Percentiles rank a stretch among this genome's conserved stretches.
These are phyloP conservation scores for Ceratonia siliqua DNA, from an alignment of 306 rosid genomes.

Conservation along the genomic window DNA sequence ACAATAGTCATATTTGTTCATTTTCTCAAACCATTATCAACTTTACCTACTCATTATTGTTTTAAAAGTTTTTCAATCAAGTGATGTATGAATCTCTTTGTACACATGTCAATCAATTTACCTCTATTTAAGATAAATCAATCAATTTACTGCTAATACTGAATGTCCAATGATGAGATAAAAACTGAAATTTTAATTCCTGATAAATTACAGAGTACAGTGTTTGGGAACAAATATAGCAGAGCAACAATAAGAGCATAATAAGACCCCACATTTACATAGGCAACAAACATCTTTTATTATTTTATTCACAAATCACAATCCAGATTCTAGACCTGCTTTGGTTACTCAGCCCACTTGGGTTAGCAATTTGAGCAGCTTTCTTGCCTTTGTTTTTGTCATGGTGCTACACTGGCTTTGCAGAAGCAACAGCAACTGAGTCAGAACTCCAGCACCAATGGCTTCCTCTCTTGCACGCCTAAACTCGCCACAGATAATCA, in stretches of 20 bases:
- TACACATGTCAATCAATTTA: too few relatives aligned
- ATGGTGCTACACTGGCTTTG: constrained; percentile 73
- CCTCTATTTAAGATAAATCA: too few relatives aligned
- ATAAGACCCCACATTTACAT: background rate
- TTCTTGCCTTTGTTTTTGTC: constrained; percentile 82
- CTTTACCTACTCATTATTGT: too few relatives aligned
- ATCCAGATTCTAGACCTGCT: constrained; percentile 41
- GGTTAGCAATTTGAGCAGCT: constrained; percentile 81
- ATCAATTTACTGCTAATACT: too few relatives aligned
- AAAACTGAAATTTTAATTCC: constrained; percentile 16
- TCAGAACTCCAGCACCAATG: constrained; percentile 67
- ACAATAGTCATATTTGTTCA: background rate
- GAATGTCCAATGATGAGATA: background rate
- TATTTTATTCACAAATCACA: constrained; percentile 35
- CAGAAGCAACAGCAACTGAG: constrained; percentile 76
- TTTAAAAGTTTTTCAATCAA: too few relatives aligned
- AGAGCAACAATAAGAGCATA: background rate
- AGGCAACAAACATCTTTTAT: constrained; percentile 24
- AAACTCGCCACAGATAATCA: constrained; percentile 56
- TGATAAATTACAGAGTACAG: constrained; percentile 1
- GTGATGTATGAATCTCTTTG: too few relatives aligned
- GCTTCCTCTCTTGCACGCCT: constrained; percentile 74
- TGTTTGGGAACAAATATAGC: constrained; percentile 19
- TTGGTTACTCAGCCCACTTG: constrained; percentile 59
- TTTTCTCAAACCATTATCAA: background rate